Evolutionary conservation across 2,329 filamentous ascomycete genomes (phyloP).

Genomic region (Chaetomiaceae sp.): DNA sequence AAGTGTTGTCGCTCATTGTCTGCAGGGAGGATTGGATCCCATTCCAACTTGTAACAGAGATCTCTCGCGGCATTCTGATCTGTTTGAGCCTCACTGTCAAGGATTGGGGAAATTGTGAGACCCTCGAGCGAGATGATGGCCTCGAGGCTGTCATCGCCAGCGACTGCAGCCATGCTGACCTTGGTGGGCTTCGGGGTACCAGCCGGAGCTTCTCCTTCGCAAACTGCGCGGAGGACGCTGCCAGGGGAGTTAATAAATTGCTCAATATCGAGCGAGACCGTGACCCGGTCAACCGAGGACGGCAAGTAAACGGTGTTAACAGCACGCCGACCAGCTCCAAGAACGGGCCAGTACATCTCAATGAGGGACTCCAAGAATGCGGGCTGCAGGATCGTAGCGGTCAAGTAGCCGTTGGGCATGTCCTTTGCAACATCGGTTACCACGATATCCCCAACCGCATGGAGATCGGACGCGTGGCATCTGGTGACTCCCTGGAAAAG

Average conservation of each 20-base stretch:
- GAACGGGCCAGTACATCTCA: slow-evolving; percentile 39
- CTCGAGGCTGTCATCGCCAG: slow-evolving; percentile 27
- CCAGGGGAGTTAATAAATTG: slow-evolving; percentile 28
- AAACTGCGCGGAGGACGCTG: slow-evolving; percentile 33
- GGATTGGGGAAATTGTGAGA: slow-evolving; percentile 37
- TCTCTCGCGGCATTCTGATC: slow-evolving; percentile 33
- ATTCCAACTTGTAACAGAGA: slow-evolving; percentile 44
- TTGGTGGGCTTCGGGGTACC: slow-evolving; percentile 33
- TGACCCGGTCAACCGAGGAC: slow-evolving; percentile 37
- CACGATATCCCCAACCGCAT: slow-evolving; percentile 33
- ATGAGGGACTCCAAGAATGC: slow-evolving; percentile 38
- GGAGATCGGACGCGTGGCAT: slow-evolving; percentile 36
- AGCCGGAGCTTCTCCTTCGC: slow-evolving; percentile 30
- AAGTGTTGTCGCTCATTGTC: slow-evolving; percentile 13
- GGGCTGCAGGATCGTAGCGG: slow-evolving; percentile 34
- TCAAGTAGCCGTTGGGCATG: slow-evolving; percentile 36
- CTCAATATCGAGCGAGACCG: slow-evolving; percentile 32
- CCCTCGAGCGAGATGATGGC: slow-evolving; percentile 33
- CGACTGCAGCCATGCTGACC: slow-evolving; percentile 34
- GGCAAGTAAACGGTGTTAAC: slow-evolving; percentile 40
- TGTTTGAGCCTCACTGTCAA: slow-evolving; percentile 31
- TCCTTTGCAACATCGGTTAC: slow-evolving; percentile 35
- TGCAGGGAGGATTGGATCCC: slow-evolving; percentile 36
- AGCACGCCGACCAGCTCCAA: slow-evolving; percentile 28
- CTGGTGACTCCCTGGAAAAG: slow-evolving; percentile 48